Base-by-base conservation (phyloP, 2,329 filamentous ascomycete genomes). In the Cadophora sp. region DNA sequence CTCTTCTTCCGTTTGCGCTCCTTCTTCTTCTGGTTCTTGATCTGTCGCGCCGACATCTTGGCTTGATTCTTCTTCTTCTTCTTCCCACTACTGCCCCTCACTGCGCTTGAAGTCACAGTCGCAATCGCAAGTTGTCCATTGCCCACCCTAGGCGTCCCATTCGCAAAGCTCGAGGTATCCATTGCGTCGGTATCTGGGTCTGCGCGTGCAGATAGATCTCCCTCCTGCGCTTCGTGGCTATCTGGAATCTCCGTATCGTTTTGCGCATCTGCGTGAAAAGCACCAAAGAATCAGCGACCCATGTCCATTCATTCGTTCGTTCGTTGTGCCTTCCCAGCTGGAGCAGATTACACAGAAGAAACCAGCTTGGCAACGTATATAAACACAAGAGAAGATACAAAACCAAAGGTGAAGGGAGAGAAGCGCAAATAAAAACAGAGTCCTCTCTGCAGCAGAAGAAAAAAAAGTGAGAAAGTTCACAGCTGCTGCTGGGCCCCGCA, bases 391-490 rank as follows among this genome's bases (percentile, higher is more conserved):
- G 30, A 22, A n/a, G 3, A 53, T 13, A 16, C 8, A 13, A 22
- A 39, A 18, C 16, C 30, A 14, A 53, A 53, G 50, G 24, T 14
- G 53, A 18, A 18, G 36, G 43, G 9, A 24, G 55, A 24, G 33
- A 43, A 8, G 4, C 13, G 33, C 33, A 58, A n/a, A 22, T 5
- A 13, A 22, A 18, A 58, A 27, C 9, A 43, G 36, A 39, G 20
- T 16, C 24, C 4, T 58, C 33, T 16, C 20, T 43, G 55, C 33
- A 24, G 55, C n/a, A 20, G n/a, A 47, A 22, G 13, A 58, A 58
- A 22, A 22, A 58, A 58, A 58, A 43, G 55, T 41, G 55, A 24
- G 55, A 58, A 41, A 58, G 55, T 58, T 58, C 55, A 58, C 55
- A 48, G 33, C 53, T 41, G 30, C 9, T 41, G 30, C n/a, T n/a